Base-by-base conservation (phyloP, 2,329 filamentous ascomycete species). In the Aureobasidium vineae region DNA sequence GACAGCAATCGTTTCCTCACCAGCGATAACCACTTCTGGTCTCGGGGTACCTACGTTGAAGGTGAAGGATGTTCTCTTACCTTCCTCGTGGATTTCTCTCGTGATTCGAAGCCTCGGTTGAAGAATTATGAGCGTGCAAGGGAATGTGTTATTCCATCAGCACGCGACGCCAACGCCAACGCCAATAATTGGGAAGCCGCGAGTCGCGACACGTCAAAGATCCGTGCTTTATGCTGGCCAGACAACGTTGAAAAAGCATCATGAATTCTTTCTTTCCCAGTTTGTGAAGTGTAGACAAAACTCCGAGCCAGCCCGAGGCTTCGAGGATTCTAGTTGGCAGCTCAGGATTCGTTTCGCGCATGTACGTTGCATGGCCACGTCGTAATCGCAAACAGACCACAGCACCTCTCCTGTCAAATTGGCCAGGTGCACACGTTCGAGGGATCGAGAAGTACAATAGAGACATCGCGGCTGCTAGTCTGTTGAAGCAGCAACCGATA, bases 201-300 rank as follows among this genome's bases (percentile, higher is more conserved):
- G 57, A 61, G n/a, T 61, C 57, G 57, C 57, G 41, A 59, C 56
- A 33, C 40, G 56, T 33, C 56, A 47, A 38, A 45, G 57, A 61
- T 61, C 57, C 57, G 57, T 61, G 57, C 57, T 47, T 33, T 16
- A 5, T 49, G 57, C 57, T 61, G 57, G 28, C 41, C 28, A 36
- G 31, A 26, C 57, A 61, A 61, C 57, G 28, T 38, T 5, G 57
- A 38, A 49, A 54, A 54, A 5, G 4, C 31, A 41, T 49, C 41
- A 49, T 21, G 19, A 40, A 45, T 31, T 43, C 7, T 61, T 40
- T 33, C 31, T 26, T 19, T 33, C n/a, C 31, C 10, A 54, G n/a
- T 38, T 54, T 54, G 49, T 3, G 16, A 33, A 8, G 16, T 10
- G 23, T 2, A 15, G 16, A 5, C 16, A 26, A 19, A 1, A 3